Percentiles rank a stretch among this genome's conserved stretches.
phyloP scores from a whole-genome alignment of 2,329 filamentous ascomycete species.

The Ophiosphaerella herpotricha region DNA sequence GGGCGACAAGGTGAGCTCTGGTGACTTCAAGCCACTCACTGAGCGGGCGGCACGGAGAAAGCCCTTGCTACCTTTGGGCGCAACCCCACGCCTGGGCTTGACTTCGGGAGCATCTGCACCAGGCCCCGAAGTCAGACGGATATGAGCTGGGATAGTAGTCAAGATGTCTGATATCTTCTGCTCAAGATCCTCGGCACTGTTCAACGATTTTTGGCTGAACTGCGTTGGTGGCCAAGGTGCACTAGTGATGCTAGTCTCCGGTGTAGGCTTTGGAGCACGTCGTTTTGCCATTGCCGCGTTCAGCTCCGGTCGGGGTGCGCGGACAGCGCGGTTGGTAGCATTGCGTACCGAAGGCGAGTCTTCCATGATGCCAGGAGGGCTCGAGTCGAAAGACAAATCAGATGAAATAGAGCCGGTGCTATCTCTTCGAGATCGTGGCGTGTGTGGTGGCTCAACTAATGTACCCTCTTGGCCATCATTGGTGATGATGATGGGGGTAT shows the following conservation, averaged over 20 bases:
- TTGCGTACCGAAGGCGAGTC: constrained; percentile 45
- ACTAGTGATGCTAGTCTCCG: constrained; percentile 43
- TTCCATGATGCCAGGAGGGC: constrained; percentile 33
- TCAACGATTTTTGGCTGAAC: constrained; percentile 33
- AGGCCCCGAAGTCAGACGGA: constrained; percentile 64
- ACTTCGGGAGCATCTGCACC: constrained; percentile 37
- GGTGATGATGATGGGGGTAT: constrained; percentile 26
- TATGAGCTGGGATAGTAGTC: constrained; percentile 75
- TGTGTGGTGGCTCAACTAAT: constrained; percentile 29
- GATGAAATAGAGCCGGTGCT: constrained; percentile 40
- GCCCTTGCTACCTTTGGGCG: constrained; percentile 34
- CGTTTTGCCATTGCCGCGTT: constrained; percentile 51
- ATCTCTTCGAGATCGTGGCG: constrained; percentile 35
- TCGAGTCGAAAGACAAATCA: constrained; percentile 37
- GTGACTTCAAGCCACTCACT: constrained; percentile 38
- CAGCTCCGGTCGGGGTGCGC: constrained; percentile 45
- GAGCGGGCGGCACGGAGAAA: constrained; percentile 41
- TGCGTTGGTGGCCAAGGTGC: constrained; percentile 44
- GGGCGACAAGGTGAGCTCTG: constrained; percentile 45
- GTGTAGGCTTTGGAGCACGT: constrained; percentile 35
- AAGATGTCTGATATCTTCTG: constrained; percentile 81
- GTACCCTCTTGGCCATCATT: constrained; percentile 19
- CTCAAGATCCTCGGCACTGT: constrained; percentile 66
- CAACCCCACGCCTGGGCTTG: constrained; percentile 32
- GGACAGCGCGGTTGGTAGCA: constrained; percentile 28